phyloP scores from a whole-genome alignment of 352 stramenopile genomes.

The Pythium guiyangense region DNA sequence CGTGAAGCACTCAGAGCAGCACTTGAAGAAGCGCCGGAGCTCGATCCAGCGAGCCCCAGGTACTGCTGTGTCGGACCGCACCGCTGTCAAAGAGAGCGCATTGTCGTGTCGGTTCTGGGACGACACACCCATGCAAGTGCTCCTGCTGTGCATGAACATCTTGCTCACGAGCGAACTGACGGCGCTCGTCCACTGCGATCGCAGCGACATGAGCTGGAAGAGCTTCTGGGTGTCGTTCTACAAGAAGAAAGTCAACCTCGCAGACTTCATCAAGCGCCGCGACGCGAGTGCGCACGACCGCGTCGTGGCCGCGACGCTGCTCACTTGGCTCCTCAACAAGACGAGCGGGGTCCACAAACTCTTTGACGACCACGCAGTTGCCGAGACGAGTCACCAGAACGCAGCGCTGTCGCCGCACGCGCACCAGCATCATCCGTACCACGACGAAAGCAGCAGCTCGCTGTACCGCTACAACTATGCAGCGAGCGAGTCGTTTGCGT shows the following conservation, averaged over 20 bases:
- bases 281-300: conserved; percentile 27
- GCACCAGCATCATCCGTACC: conserved; percentile 10
- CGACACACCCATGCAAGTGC: conserved; percentile 39
- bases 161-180: conserved; percentile 53
- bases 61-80: neutral
- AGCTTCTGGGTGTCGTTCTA: conserved; percentile 43
- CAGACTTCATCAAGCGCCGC: conserved; percentile 28
- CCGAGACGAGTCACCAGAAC: neutral
- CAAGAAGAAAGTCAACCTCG: conserved; percentile 44
- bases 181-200: conserved; percentile 31
- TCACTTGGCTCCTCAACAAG: conserved; percentile 52
- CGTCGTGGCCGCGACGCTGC: conserved; percentile 31
- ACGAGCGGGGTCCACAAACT: conserved; percentile 37
- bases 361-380: conserved; percentile 30
- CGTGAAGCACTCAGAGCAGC: conserved; percentile 13
- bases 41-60: conserved; percentile 3
- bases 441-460: conserved; percentile 22
- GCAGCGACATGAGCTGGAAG: conserved; percentile 31
- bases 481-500: conserved; percentile 42
- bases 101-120: conserved; percentile 20
- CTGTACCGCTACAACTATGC: conserved; percentile 40
- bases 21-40: conserved; percentile 3
- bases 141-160: conserved; percentile 52
- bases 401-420: neutral
- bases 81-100: neutral